Conservation (phyloP, 345 rosid genomes). For the Microthlaspi erraticum region DNA sequence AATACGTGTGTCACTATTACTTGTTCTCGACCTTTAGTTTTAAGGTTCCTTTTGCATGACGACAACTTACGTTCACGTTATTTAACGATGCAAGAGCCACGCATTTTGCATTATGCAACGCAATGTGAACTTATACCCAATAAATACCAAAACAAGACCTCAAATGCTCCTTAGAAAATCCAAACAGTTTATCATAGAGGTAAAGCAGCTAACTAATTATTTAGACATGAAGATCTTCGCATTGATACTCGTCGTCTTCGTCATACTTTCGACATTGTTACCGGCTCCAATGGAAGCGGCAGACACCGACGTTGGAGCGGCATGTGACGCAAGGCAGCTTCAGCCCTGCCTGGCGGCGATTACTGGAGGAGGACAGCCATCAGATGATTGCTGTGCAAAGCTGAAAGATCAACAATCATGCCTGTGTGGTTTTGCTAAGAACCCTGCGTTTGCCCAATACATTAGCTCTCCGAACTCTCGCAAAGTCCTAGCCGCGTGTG, state of each 20-base stretch:
- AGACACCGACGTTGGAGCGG: conserved; percentile 45
- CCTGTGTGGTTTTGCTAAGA: conserved; percentile 60
- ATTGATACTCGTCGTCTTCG: not conserved
- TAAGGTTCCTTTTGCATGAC: conserved; percentile 37
- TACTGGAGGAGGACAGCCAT: conserved; percentile 47
- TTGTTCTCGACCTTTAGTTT: conserved; percentile 2
- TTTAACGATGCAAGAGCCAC: conserved; percentile 24
- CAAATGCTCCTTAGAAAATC: conserved; percentile 1
- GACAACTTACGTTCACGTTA: conserved; percentile 40
- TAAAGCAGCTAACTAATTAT: not conserved
- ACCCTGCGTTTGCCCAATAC: conserved; percentile 53
- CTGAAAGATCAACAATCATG: conserved; percentile 67
- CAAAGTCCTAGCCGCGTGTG: conserved; percentile 51
- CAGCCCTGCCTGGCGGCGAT: conserved; percentile 57
- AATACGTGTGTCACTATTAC: conserved; percentile 11
- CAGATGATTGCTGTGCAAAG: conserved; percentile 59
- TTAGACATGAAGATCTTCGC: conserved; percentile 34
- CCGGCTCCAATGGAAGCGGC: conserved; percentile 25
- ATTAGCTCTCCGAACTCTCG: conserved; percentile 57
- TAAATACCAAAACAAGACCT: conserved; percentile 30
- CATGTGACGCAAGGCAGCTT: conserved; percentile 59
- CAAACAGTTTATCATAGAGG: conserved; percentile 1
- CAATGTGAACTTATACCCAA: conserved; percentile 4
- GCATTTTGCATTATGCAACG: conserved; percentile 25
- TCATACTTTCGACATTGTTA: conserved; percentile 30